Evolutionary conservation across 2,329 filamentous ascomycete species (phyloP).

Genomic region (Cladophialophora carrionii): DNA sequence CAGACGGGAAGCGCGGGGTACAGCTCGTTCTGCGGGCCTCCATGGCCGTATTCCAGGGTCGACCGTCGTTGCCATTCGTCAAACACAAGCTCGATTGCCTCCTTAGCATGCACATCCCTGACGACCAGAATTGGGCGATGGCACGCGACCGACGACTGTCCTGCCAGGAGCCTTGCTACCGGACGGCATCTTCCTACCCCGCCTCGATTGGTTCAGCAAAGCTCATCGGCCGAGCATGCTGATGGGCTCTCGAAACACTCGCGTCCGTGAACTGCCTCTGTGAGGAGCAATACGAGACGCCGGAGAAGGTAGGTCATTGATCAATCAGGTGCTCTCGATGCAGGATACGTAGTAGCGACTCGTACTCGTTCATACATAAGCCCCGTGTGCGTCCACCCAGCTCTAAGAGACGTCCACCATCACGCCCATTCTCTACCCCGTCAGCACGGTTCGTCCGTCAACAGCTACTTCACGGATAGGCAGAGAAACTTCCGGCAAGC

Average conservation of each 20-base stretch:
- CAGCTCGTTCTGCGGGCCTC: background rate
- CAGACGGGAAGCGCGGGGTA: slow-evolving; percentile 8
- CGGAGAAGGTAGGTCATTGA: background rate
- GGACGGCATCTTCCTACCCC: background rate
- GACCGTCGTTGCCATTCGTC: background rate
- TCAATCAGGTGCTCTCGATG: background rate
- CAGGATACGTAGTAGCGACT: background rate
- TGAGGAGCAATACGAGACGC: slow-evolving; percentile 2
- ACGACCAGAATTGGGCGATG: background rate
- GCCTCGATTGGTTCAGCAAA: background rate
- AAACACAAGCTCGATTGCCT: background rate
- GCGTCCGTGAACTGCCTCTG: background rate
- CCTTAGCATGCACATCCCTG: background rate
- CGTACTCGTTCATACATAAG: background rate
- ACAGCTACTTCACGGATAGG: background rate
- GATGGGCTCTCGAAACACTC: background rate
- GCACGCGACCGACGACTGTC: background rate
- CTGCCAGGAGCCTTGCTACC: background rate
- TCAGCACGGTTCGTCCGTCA: background rate
- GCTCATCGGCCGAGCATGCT: background rate
- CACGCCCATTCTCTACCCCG: background rate
- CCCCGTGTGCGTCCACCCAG: background rate
- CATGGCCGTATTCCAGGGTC: background rate
- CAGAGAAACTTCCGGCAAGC: slow-evolving; percentile 1
- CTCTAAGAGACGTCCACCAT: background rate